A percentile compares a stretch with the other conserved stretches of the same genome.
Conservation (phyloP, 495 filamentous ascomycete species). For the Tricharina praecox region DNA sequence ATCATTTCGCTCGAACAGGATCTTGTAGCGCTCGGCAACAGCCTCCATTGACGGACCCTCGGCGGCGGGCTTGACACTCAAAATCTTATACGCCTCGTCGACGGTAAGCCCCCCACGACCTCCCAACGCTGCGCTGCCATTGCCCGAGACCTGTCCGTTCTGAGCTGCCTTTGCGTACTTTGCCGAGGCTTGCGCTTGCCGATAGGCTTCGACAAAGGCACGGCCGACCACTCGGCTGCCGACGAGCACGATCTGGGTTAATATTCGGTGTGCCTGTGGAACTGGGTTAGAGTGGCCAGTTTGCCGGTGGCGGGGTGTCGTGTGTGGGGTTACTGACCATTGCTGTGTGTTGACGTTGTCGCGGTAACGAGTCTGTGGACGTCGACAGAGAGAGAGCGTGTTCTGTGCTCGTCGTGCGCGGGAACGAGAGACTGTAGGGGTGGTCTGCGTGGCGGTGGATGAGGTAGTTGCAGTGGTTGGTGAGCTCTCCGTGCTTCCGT, state of each 20-base stretch:
- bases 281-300: too few species aligned
- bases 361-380: too few species aligned
- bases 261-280: slow-evolving; percentile 74
- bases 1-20: slow-evolving; percentile 82
- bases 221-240: slow-evolving; percentile 82
- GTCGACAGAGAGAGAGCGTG: too few species aligned
- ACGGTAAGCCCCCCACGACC: slow-evolving; percentile 61
- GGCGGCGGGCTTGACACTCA: slow-evolving; percentile 76
- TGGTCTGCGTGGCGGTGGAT: too few species aligned
- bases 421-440: too few species aligned
- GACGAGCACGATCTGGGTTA: slow-evolving; percentile 80
- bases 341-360: too few species aligned
- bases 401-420: too few species aligned
- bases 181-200: slow-evolving; percentile 70
- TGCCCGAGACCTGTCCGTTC: slow-evolving; percentile 27
- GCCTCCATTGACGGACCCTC: slow-evolving; percentile 59
- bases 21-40: slow-evolving; percentile 78
- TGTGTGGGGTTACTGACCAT: too few species aligned
- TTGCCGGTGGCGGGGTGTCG: too few species aligned
- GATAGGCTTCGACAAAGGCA: slow-evolving; percentile 80
- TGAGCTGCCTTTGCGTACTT: slow-evolving; percentile 54
- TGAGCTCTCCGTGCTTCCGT: too few species aligned
- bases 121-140: slow-evolving; percentile 33
- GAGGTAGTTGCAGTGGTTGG: too few species aligned
- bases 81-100: slow-evolving; percentile 92